Base-by-base conservation (phyloP, 2,329 filamentous ascomycete genomes). In the Tolypocladium inflatum region DNA sequence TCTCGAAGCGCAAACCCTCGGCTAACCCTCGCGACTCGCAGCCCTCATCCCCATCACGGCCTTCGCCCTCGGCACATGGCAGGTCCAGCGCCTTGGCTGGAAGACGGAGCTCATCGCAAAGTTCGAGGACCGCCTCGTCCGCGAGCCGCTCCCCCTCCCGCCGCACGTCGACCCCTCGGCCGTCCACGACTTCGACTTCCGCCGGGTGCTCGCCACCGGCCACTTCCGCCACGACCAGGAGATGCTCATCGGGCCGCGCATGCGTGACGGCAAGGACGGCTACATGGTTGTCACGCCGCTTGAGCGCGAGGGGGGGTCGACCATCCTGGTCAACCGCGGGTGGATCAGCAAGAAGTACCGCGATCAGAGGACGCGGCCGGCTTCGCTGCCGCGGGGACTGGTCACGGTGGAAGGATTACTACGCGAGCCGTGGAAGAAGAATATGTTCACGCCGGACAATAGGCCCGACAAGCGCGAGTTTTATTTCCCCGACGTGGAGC, bases 361-460 rank as follows among this genome's bases (percentile, higher is more conserved):
- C 57, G 74, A 82, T 60, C 88, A 92, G 74, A 76, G 76, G 63
- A 76, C 90, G 53, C 76, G 90, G 30, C 76, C 80, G 0, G 82
- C 85, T 30, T 85, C 85, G 1, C 65, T 97, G 63, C 88, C 89
- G 0, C 71, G 68, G 54, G 90, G 85, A 0, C 84, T 88, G 66
- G 86, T 97, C 11, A 82, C 81, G 0, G 85, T 99, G 2, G 86
- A 96, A 74, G 94, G 94, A 0, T 68, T 99, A 70, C 71, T 99
- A 70, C 77, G 94, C 60, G 85, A 94, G 75, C 93, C 93, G 10
- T 96, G 90, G 84, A 94, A 96, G 81, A 96, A 93, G 80, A 99
- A 99, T 72, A 88, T 92, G 82, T 99, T 99, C 72, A 99, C 94
- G 58, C 94, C 94, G 0, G 86, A 89, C 0, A 99, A 99, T 67